Evolutionary conservation across 225 moss, liverwort and hornwort genomes (phyloP), one percentile per base, ranked within the genome.

Genomic region (Polytrichum commune): DNA sequence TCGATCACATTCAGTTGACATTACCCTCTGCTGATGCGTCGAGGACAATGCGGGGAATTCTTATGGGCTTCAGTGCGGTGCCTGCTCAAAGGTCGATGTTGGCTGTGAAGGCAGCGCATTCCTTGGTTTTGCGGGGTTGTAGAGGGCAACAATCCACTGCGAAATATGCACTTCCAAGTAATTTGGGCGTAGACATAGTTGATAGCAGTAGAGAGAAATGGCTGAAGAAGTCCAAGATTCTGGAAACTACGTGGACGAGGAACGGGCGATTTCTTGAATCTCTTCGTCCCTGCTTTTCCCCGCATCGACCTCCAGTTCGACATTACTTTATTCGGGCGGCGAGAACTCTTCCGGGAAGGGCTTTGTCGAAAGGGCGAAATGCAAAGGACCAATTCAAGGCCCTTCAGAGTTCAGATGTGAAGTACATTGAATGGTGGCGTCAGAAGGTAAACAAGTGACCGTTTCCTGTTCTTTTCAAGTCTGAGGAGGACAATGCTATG

Each of bases 401-500:
- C 54, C 33, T 89, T 19, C 72, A 67, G 53, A 76, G 62, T 38
- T 86, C 83, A 22, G 86, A 89, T 54, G 18, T 89, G 73, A 92
- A 93, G 74, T 82, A 83, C 72, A 93, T 98, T 46, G 84, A 88
- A 46, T 98, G 98, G 95, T 98, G 98, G 98, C 85, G 93, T 64
- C 75, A 89, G 65, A 93, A 86, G 82, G 91, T 97, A 55, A 65
- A 7, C 1, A 54, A 10, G 54, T 13, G 29, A 4, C 29, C 3
- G 2, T 4, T 24, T 9, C 32, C 62, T 69, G 5, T 46, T 3
- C 13, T 16, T 46, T 16, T 46, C 46, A 46, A 46, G 4, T 46
- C 46, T 46, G 13, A 46, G 46, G 46, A 46, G 46, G 46, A 46
- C 13, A 46, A 16, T 46, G 46, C 46, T 46, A 7, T 46, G 16